A percentile compares a stretch with the other conserved stretches of the same genome.
Evolutionary conservation across 2,329 filamentous ascomycete genomes (phyloP).

Genomic region (Phyllosticta citriasiana): DNA sequence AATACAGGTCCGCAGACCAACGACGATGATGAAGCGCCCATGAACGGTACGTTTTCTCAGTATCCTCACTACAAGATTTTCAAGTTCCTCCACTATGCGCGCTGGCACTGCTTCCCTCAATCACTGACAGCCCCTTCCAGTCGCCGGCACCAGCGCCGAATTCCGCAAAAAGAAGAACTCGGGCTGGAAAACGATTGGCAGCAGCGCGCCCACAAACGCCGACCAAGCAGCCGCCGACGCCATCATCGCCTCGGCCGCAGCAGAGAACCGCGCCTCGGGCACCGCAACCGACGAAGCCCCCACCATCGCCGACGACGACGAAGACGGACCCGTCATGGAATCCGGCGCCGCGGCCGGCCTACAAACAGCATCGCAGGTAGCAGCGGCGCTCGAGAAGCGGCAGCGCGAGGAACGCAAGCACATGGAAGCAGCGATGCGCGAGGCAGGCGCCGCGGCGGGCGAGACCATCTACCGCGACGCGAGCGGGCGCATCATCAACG

Average conservation of each 20-base stretch:
- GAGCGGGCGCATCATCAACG: constrained; percentile 85
- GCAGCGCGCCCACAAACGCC: constrained; percentile 37
- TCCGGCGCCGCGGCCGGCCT: constrained; percentile 81
- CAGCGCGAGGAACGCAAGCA: constrained; percentile 51
- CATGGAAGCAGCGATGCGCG: constrained; percentile 34
- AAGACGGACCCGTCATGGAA: constrained; percentile 56
- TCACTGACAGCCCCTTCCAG: neutral
- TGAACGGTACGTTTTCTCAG: constrained; percentile 24
- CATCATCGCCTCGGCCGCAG: constrained; percentile 62
- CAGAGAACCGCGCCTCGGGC: constrained; percentile 49
- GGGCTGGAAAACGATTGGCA: constrained; percentile 62
- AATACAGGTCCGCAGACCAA: constrained; percentile 41
- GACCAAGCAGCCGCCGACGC: constrained; percentile 63
- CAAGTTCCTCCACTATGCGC: constrained; percentile 21
- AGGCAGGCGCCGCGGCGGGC: constrained; percentile 36
- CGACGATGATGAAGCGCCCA: constrained; percentile 46
- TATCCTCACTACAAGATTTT: neutral
- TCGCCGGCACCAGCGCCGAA: constrained; percentile 29
- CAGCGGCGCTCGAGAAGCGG: constrained; percentile 46
- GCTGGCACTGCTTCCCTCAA: constrained; percentile 18
- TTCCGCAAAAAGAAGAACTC: constrained; percentile 60
- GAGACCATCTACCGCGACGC: constrained; percentile 96
- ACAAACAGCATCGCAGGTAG: constrained; percentile 70
- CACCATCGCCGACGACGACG: constrained; percentile 34
- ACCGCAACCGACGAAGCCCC: constrained; percentile 36